Evolutionary conservation across 352 stramenopile species (phyloP).

Genomic region (Peronosclerospora sorghi): DNA sequence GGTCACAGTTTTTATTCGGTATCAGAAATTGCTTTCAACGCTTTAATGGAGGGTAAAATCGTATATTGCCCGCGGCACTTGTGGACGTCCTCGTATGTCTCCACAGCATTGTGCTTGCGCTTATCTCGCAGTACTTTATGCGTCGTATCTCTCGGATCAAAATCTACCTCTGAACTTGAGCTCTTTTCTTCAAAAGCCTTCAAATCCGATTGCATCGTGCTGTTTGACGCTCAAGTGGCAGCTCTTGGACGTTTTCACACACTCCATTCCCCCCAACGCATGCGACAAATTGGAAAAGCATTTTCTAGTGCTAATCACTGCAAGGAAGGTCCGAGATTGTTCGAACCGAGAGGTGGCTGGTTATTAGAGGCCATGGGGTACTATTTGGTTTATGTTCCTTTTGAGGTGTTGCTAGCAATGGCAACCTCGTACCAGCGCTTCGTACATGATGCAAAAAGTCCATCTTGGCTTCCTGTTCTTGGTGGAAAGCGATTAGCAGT

Average conservation of each 20-base stretch:
- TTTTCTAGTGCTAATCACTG: neutral
- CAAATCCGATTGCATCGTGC: slow-evolving; percentile 9
- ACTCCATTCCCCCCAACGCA: slow-evolving; percentile 9
- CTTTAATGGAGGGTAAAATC: slow-evolving; percentile 9
- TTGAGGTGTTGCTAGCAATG: slow-evolving; percentile 9
- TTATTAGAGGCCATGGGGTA: slow-evolving; percentile 11
- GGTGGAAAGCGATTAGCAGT: slow-evolving; percentile 29
- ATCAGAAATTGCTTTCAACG: too few relatives aligned
- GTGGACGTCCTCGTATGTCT: slow-evolving; percentile 3
- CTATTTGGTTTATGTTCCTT: slow-evolving; percentile 19
- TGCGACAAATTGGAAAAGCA: slow-evolving; percentile 8
- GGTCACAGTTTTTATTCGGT: too few relatives aligned
- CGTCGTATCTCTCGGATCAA: slow-evolving; percentile 16
- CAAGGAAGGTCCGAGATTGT: neutral
- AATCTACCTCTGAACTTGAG: slow-evolving; percentile 4
- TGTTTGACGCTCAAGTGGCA: slow-evolving; percentile 19
- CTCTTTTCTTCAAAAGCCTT: slow-evolving; percentile 2
- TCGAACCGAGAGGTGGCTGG: neutral
- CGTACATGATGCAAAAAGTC: slow-evolving; percentile 7
- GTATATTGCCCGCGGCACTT: slow-evolving; percentile 42
- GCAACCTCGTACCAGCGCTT: slow-evolving; percentile 6
- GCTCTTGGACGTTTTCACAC: slow-evolving; percentile 11
- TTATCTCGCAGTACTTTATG: slow-evolving; percentile 15
- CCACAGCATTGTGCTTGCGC: slow-evolving; percentile 11
- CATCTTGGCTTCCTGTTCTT: slow-evolving; percentile 13